Evolutionary conservation across 2,329 filamentous ascomycete species (phyloP).

Genomic region (Talaromyces rugulosus): DNA sequence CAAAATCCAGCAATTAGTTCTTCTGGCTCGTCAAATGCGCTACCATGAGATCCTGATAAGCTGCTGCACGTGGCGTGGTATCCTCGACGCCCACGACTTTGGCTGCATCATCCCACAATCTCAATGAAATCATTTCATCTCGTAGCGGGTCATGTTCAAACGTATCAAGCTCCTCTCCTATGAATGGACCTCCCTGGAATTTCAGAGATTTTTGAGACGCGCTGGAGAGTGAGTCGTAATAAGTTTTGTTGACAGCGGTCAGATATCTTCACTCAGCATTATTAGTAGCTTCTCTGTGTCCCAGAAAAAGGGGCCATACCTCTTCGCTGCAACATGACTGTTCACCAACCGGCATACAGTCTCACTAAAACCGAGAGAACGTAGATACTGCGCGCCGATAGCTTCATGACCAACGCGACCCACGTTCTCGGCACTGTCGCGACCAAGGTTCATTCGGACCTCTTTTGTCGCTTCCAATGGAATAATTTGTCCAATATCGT

Average conservation of each 20-base stretch:
- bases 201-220: constrained; percentile 35
- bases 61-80: constrained; percentile 22
- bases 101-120: constrained; percentile 36
- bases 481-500: constrained; percentile 42
- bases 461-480: constrained; percentile 28
- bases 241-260: constrained; percentile 28
- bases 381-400: constrained; percentile 34
- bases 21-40: constrained; percentile 18
- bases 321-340: constrained; percentile 38
- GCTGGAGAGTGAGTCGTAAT: constrained; percentile 32
- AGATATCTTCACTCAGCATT: constrained; percentile 27
- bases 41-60: constrained; percentile 24
- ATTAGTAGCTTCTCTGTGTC: not conserved
- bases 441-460: constrained; percentile 22
- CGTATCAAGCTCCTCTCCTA: constrained; percentile 22
- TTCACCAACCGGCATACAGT: constrained; percentile 34
- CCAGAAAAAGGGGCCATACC: constrained; percentile 13
- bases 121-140: constrained; percentile 32
- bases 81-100: constrained; percentile 27
- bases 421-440: constrained; percentile 24
- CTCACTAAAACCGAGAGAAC: constrained; percentile 30
- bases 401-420: constrained; percentile 36
- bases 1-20: not conserved
- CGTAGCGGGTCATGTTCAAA: constrained; percentile 30
- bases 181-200: constrained; percentile 36